Evolutionary conservation across 1,284 basidiomycete species (phyloP).

Genomic region (Moesziomyces parantarcticus): DNA sequence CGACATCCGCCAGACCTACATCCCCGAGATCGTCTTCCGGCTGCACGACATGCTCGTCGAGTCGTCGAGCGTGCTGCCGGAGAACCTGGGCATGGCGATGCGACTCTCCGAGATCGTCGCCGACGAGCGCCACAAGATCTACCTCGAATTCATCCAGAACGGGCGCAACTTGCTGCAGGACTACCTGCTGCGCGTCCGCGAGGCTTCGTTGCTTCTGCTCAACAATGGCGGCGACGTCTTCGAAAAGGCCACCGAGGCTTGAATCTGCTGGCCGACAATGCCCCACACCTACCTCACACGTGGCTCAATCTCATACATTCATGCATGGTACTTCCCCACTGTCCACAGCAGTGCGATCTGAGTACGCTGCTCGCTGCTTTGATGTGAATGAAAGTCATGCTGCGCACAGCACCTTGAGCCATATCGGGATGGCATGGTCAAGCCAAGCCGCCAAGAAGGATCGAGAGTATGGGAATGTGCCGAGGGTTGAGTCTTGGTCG

Average conservation of each 20-base stretch:
- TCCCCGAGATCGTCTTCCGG: conserved; percentile 89
- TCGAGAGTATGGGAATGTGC: not conserved
- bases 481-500: not conserved
- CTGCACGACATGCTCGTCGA: conserved; percentile 80
- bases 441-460: not conserved
- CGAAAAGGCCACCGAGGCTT: conserved; percentile 36
- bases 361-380: too few species aligned
- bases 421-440: not conserved
- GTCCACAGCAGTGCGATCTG: not conserved
- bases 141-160: conserved; percentile 82
- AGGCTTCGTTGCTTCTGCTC: conserved; percentile 51
- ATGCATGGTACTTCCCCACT: not conserved
- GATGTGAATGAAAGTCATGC: too few species aligned
- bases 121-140: conserved; percentile 85
- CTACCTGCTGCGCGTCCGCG: conserved; percentile 61
- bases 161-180: conserved; percentile 65
- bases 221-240: conserved; percentile 45
- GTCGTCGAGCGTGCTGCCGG: conserved; percentile 76
- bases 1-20: conserved; percentile 85
- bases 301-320: not conserved
- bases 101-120: conserved; percentile 85
- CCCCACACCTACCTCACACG: not conserved
- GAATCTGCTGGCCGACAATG: not conserved
- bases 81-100: conserved; percentile 82
- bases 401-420: too few species aligned